Conservation (phyloP, 2,329 filamentous ascomycete species). For the Tricladium varicosporioides region DNA sequence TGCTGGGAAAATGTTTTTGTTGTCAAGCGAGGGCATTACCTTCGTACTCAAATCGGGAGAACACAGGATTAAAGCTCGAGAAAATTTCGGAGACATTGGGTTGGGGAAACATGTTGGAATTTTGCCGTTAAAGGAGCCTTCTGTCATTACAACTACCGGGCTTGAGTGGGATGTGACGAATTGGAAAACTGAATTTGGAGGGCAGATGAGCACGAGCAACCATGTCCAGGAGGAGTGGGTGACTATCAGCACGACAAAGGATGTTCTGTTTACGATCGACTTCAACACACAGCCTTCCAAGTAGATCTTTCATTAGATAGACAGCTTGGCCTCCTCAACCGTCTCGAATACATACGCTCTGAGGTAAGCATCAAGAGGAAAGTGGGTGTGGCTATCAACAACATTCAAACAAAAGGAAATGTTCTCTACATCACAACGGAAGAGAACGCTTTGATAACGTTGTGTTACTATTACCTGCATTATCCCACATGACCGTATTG, state of each 20-base stretch:
- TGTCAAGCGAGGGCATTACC: slow-evolving; percentile 76
- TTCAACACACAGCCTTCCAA: slow-evolving; percentile 15
- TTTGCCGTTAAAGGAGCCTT: slow-evolving; percentile 76
- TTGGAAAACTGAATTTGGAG: slow-evolving; percentile 77
- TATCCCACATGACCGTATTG: no score
- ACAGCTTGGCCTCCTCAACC: no score
- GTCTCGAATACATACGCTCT: no score
- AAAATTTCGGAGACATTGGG: slow-evolving; percentile 10
- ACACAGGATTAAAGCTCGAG: slow-evolving; percentile 63
- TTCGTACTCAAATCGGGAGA: slow-evolving; percentile 71
- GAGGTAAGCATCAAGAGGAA: no score
- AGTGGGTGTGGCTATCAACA: no score
- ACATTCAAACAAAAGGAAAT: no score
- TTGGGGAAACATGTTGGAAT: slow-evolving; percentile 77
- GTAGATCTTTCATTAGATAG: no score
- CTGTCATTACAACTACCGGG: slow-evolving; percentile 74
- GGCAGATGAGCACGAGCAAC: slow-evolving; percentile 76
- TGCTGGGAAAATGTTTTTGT: slow-evolving; percentile 67
- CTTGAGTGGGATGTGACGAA: slow-evolving; percentile 87
- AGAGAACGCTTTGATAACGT: no score
- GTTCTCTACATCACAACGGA: no score
- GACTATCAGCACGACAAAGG: slow-evolving; percentile 58
- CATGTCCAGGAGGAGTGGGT: slow-evolving; percentile 63
- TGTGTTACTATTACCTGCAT: no score
- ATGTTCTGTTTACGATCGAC: slow-evolving; percentile 75